Evolutionary conservation across 192 early-diverging fungal genomes (phyloP).

Genomic region (Fimicolochytrium jonesii): DNA sequence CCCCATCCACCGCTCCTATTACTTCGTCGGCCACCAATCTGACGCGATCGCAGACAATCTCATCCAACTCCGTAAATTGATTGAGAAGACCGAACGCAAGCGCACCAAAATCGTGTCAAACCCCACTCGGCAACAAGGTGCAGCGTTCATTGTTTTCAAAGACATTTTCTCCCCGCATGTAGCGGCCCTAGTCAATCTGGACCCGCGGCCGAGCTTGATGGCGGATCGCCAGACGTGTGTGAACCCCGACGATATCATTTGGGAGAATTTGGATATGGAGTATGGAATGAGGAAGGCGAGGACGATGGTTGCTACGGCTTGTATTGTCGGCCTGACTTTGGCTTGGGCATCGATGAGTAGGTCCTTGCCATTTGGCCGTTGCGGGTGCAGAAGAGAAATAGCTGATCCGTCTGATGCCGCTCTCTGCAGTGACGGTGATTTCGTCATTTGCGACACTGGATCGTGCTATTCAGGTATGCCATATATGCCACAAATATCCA

Average conservation of each 20-base stretch:
- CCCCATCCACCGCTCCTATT: neutral
- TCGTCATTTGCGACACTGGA: constrained; percentile 10
- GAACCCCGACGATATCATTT: constrained; percentile 71
- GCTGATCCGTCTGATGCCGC: too few relatives aligned
- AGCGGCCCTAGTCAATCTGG: constrained; percentile 63
- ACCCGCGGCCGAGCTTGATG: constrained; percentile 62
- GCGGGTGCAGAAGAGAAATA: too few relatives aligned
- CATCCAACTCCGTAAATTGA: neutral
- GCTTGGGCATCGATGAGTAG: constrained; percentile 70
- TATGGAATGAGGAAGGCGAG: constrained; percentile 52
- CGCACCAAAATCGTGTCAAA: constrained; percentile 43
- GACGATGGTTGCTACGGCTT: constrained; percentile 44
- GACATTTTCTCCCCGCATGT: constrained; percentile 72
- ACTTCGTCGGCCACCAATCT: neutral
- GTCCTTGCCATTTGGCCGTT: too few relatives aligned
- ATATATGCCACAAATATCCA: too few relatives aligned
- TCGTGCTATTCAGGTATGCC: neutral
- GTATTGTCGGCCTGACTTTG: constrained; percentile 56
- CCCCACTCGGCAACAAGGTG: constrained; percentile 46
- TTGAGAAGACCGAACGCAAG: neutral
- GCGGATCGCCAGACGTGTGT: constrained; percentile 61
- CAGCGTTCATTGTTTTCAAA: constrained; percentile 82
- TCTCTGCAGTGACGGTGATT: constrained; percentile 13
- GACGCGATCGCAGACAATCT: constrained; percentile 8
- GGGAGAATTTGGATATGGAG: constrained; percentile 67